Conservation (phyloP, 2,329 filamentous ascomycete species). For the Ceratocystis cacaofunesta region DNA sequence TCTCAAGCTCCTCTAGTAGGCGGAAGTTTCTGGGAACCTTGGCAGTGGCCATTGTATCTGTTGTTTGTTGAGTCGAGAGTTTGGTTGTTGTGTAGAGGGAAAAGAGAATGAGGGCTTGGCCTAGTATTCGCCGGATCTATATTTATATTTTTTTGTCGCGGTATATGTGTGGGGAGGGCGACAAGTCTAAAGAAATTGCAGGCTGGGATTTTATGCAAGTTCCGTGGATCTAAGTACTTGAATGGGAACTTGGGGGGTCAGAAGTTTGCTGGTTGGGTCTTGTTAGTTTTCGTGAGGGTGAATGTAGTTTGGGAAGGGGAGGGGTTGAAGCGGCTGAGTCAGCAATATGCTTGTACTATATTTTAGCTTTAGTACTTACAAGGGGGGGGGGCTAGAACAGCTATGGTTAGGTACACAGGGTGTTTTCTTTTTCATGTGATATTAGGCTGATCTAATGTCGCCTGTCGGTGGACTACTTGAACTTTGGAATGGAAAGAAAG, state of each 20-base stretch:
- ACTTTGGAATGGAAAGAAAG: background rate
- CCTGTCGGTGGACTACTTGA: background rate
- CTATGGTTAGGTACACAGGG: background rate
- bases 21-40: slow-evolving; percentile 91
- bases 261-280: background rate
- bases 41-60: slow-evolving; percentile 24
- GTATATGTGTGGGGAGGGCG: background rate
- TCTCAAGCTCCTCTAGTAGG: slow-evolving; percentile 92
- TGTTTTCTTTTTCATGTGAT: background rate
- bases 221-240: background rate
- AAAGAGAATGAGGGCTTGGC: background rate
- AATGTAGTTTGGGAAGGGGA: background rate
- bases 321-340: slow-evolving; percentile 1
- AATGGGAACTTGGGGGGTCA: background rate
- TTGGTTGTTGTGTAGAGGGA: background rate
- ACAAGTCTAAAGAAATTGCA: background rate
- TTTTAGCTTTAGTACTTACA: background rate
- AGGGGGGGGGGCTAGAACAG: background rate
- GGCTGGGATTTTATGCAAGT: background rate
- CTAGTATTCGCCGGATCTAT: background rate
- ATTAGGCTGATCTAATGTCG: background rate
- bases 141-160: background rate
- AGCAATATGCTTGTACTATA: background rate
- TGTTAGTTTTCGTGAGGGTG: background rate
- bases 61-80: background rate